phyloP scores from a whole-genome alignment of 805 yeast species.

The Candida sithepensis region DNA sequence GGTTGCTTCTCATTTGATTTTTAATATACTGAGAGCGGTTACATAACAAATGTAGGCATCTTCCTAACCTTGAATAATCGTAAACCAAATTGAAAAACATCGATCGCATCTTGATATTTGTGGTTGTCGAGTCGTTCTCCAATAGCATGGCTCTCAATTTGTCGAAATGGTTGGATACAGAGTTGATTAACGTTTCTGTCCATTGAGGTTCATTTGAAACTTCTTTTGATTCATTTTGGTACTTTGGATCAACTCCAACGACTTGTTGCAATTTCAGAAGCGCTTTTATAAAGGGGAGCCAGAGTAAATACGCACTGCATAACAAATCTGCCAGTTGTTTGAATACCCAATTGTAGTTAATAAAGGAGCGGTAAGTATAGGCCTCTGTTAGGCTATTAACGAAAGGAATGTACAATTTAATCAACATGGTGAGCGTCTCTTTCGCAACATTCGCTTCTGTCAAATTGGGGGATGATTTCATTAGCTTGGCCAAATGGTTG shows the following conservation, averaged over 20 bases:
- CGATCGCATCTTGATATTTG: background rate
- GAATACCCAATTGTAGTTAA: constrained; percentile 1
- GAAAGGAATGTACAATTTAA: background rate
- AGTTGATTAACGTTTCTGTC: background rate
- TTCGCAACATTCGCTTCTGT: background rate
- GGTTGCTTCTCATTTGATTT: background rate
- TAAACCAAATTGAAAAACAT: background rate
- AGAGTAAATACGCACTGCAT: background rate
- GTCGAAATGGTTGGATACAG: background rate
- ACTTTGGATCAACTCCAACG: background rate
- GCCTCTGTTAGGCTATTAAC: background rate
- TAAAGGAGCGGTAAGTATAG: background rate
- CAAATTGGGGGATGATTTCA: background rate
- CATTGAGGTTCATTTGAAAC: background rate
- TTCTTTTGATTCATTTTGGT: background rate
- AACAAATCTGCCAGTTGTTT: background rate
- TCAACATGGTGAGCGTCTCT: background rate
- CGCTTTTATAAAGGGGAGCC: background rate
- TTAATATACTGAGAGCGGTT: background rate
- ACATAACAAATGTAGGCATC: background rate
- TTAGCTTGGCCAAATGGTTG: background rate
- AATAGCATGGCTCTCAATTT: background rate
- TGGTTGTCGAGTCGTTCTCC: background rate
- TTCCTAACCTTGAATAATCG: constrained; percentile 3
- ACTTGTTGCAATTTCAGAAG: background rate